Evolutionary conservation across 306 rosid genomes (phyloP).

Genomic region (Vigna angularis): DNA sequence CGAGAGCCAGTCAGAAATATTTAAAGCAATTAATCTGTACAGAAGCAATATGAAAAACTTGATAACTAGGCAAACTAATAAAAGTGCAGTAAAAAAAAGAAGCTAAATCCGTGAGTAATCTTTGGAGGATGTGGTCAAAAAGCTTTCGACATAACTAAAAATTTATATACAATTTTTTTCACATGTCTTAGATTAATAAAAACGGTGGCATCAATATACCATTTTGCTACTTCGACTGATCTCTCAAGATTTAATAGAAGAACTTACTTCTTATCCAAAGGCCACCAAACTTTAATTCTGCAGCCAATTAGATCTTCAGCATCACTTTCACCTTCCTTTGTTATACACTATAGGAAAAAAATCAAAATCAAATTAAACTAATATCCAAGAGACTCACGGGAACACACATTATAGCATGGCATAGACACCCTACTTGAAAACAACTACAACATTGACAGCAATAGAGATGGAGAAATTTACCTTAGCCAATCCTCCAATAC

Average conservation of each 20-base stretch:
- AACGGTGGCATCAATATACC: conserved; percentile 13
- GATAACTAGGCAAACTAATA: conserved; percentile 17
- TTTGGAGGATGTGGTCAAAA: conserved; percentile 24
- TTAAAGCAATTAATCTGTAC: conserved; percentile 30
- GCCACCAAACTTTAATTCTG: conserved; percentile 99
- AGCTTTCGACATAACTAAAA: conserved; percentile 30
- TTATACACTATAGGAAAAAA: conserved; percentile 61
- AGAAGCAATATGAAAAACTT: conserved; percentile 27
- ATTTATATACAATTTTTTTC: background rate
- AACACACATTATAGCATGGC: conserved; percentile 32
- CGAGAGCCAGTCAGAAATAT: conserved; percentile 27
- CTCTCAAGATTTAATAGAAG: conserved; percentile 25
- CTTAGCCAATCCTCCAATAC: conserved; percentile 74
- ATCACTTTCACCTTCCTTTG: conserved; percentile 70
- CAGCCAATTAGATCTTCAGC: conserved; percentile 82
- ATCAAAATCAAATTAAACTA: conserved; percentile 42
- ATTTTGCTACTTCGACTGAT: conserved; percentile 35
- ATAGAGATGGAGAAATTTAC: conserved; percentile 53
- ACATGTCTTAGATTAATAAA: background rate
- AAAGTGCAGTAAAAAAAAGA: conserved; percentile 6
- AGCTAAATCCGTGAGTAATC: conserved; percentile 14
- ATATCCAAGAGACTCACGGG: conserved; percentile 29
- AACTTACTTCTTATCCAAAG: conserved; percentile 86
- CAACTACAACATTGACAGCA: conserved; percentile 28
- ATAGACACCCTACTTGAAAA: conserved; percentile 28